A percentile compares a stretch with the other conserved stretches of the same genome.
These are phyloP conservation scores for Populus hybrid DNA, from an alignment of 441 rosid species.

Conservation along the genomic window DNA sequence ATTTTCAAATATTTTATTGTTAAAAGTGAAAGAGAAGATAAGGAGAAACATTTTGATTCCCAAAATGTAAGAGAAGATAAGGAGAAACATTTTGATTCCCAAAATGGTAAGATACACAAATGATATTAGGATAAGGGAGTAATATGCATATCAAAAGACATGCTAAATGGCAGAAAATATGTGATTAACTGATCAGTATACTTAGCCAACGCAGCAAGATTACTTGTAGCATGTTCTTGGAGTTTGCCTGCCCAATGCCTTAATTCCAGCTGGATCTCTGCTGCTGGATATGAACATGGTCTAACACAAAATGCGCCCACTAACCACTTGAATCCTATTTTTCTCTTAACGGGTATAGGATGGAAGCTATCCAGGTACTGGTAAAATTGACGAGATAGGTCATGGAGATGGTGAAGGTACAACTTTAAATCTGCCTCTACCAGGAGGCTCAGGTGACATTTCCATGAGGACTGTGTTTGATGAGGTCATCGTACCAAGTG, in stretches of 20 bases:
- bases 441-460: slow-evolving; percentile 90
- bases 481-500: slow-evolving; percentile 87
- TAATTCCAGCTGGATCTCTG: neutral
- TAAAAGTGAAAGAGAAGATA: neutral
- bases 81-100: neutral
- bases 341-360: slow-evolving; percentile 39
- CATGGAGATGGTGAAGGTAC: slow-evolving; percentile 85
- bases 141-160: neutral
- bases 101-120: neutral
- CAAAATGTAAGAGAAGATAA: neutral
- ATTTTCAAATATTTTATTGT: neutral
- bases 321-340: slow-evolving; percentile 8
- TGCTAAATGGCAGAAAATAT: neutral
- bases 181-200: neutral
- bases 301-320: neutral
- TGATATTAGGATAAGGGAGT: neutral
- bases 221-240: neutral
- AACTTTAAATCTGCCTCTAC: slow-evolving; percentile 82
- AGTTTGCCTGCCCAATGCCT: neutral
- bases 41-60: no score
- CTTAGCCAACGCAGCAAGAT: neutral
- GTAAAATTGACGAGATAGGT: slow-evolving; percentile 75
- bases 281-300: neutral
- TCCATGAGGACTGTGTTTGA: slow-evolving; percentile 85
- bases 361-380: slow-evolving; percentile 96